Evolutionary conservation across 139 green algal genomes (phyloP), one percentile per base, ranked within the genome.

Genomic region (Chlorella sp.): DNA sequence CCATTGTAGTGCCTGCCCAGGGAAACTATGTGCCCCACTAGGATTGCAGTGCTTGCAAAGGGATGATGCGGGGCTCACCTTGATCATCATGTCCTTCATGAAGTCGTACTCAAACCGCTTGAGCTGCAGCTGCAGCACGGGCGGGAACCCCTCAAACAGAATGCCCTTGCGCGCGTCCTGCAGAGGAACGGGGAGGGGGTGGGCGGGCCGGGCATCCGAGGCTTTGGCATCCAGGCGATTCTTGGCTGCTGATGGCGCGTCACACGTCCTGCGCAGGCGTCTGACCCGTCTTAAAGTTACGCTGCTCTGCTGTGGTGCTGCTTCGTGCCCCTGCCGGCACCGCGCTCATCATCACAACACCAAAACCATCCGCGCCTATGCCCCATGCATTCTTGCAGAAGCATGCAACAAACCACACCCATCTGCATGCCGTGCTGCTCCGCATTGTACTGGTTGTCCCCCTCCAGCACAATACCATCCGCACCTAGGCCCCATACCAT

Each of bases 91-190:
- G 89, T 99, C 96, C 12, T 96, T 92, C 86, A 96, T 87, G 64
- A 96, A 98, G 90, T 99, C 98, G 90, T 99, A 99, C 89, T 99
- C 97, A 91, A 99, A 99, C 42, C 98, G 96, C 93, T 98, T 99
- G 39, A 99, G 95, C 89, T 99, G 98, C 82, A 99, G 94, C 93
- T 99, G 95, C 76, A 99, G 94, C 85, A 99, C 96, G 19, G 97
- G 98, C 15, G 98, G 98, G 39, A 99, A 96, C 83, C 88, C 81
- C 24, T 98, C 93, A 91, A 99, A 99, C 82, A 97, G 89, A 39
- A 99, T 95, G 60, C 97, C 96, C 91, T 98, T 99, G 64, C 92
- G 89, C 9, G 98, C 98, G 89, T 99, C 97, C 95, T 99, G 96
- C 77, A 84, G 5, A 34, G 18, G 37, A 21, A 1, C 0, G 64